Conservation (phyloP, 768 basidiomycete species). For the Mycena albidolilacea region DNA sequence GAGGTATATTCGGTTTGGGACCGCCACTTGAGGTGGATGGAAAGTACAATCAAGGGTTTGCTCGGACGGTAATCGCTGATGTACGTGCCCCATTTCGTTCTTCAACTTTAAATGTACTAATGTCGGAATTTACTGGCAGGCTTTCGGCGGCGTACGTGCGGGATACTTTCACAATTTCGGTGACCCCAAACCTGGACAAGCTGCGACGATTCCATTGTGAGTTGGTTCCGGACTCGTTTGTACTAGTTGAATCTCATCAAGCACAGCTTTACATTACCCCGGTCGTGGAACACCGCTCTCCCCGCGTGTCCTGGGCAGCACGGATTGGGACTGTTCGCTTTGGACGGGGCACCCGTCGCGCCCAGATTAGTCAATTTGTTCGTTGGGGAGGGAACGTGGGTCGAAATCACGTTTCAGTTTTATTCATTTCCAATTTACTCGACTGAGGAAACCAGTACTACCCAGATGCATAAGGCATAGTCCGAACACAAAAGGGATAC, state of each 20-base stretch:
- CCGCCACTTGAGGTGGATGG: too few relatives aligned
- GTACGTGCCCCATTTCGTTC: too few relatives aligned
- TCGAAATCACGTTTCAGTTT: not conserved
- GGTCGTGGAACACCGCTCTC: constrained; percentile 39
- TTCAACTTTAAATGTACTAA: too few relatives aligned
- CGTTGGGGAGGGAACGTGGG: constrained; percentile 28
- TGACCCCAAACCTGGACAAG: too few relatives aligned
- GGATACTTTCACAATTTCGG: constrained; percentile 9
- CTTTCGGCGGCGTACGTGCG: constrained; percentile 21
- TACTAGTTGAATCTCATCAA: not conserved
- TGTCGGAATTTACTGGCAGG: constrained; percentile 3
- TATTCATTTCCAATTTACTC: not conserved
- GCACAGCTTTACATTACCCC: constrained; percentile 28
- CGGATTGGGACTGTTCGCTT: constrained; percentile 34
- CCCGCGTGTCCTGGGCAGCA: constrained; percentile 32
- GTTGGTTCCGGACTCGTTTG: not conserved
- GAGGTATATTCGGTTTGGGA: too few relatives aligned
- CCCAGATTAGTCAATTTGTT: constrained; percentile 34
- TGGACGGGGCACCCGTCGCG: constrained; percentile 2
- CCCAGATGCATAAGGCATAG: too few relatives aligned
- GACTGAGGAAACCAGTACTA: too few relatives aligned
- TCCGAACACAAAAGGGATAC: too few relatives aligned
- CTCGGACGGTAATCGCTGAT: too few relatives aligned
- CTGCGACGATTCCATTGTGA: not conserved
- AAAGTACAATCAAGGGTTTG: too few relatives aligned